These are phyloP conservation scores for Chalciporus sphaerocephalus DNA, from an alignment of 768 basidiomycete genomes.

Conservation along the genomic window DNA sequence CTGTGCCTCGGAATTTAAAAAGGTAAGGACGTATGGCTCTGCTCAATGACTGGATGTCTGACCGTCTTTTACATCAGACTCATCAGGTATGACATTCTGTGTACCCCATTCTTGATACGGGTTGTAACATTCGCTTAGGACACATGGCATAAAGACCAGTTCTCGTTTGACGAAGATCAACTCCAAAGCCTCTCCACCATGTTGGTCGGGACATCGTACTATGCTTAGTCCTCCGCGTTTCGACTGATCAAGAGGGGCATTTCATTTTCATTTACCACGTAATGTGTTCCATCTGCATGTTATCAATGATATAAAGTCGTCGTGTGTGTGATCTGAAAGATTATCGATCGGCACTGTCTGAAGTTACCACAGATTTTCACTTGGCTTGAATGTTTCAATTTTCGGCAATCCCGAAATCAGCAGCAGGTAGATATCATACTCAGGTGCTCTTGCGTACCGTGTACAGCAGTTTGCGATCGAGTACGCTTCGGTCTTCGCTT, in stretches of 20 bases:
- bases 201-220: constrained; percentile 87
- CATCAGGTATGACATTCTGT: constrained; percentile 46
- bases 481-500: not conserved
- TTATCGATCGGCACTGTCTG: no score
- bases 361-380: no score
- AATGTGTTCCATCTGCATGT: no score
- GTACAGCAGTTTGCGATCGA: no score
- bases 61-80: constrained; percentile 38
- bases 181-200: constrained; percentile 81
- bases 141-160: constrained; percentile 89
- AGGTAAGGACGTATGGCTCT: constrained; percentile 44
- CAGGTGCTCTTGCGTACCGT: no score
- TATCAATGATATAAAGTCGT: no score
- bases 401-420: no score
- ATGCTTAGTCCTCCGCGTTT: no score
- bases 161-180: constrained; percentile 85
- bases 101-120: constrained; percentile 1
- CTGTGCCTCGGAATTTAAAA: constrained; percentile 82
- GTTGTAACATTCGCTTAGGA: constrained; percentile 47
- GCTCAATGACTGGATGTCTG: constrained; percentile 3
- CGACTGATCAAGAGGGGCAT: no score
- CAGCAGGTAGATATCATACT: not conserved
- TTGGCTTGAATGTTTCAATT: no score
- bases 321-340: no score
- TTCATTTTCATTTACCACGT: no score